phyloP scores from a whole-genome alignment of 2,329 filamentous ascomycete species.

The Fusarium sp. region DNA sequence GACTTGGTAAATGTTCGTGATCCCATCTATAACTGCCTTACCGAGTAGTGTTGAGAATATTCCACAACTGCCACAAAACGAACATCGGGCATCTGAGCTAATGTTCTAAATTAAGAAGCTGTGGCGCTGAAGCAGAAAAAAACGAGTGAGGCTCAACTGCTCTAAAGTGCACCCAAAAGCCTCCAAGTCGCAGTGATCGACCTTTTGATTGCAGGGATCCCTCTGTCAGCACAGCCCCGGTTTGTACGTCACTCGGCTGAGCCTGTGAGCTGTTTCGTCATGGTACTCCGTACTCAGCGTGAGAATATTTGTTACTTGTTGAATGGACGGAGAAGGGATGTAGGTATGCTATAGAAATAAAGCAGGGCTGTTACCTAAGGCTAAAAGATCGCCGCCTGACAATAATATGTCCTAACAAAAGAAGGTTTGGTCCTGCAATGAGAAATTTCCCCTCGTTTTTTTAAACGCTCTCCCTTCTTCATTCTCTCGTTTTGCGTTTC shows the following conservation, averaged over 20 bases:
- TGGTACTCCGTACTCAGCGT: constrained; percentile 36
- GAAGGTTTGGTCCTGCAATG: background rate
- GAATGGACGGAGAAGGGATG: background rate
- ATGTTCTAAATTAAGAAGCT: constrained; percentile 43
- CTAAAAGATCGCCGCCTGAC: background rate
- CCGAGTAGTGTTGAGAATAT: background rate
- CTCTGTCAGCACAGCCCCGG: constrained; percentile 46
- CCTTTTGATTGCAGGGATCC: constrained; percentile 31
- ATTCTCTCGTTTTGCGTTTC: constrained; percentile 28
- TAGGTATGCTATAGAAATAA: background rate
- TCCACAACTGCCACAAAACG: constrained; percentile 13
- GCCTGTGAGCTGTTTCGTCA: constrained; percentile 40
- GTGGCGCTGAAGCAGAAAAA: constrained; percentile 22
- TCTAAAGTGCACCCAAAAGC: constrained; percentile 10
- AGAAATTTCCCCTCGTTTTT: background rate
- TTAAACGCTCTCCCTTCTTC: background rate
- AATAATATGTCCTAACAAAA: constrained; percentile 4
- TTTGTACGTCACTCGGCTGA: constrained; percentile 45
- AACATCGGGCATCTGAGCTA: constrained; percentile 1
- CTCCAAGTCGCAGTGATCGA: constrained; percentile 30
- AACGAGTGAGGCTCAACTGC: constrained; percentile 35
- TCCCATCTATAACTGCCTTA: background rate
- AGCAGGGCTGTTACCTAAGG: constrained; percentile 28
- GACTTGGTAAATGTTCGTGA: background rate
- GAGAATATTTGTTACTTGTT: constrained; percentile 14